Percentiles rank a stretch among this genome's conserved stretches.
phyloP scores from a whole-genome alignment of 495 filamentous ascomycete genomes.

The Sphaerosporella brunnea region DNA sequence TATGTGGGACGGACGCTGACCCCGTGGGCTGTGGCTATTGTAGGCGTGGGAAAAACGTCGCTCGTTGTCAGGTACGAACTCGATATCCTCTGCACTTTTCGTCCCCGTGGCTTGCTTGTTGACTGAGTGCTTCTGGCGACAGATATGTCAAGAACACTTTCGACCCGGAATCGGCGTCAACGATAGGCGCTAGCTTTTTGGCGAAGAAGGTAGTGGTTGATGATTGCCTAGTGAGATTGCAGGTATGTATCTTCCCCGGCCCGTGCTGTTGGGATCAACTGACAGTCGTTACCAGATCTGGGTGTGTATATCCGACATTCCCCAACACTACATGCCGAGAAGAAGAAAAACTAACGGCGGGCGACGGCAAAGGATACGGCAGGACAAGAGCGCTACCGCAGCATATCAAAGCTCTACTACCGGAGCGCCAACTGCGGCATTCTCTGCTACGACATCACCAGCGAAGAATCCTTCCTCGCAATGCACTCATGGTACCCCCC shows the following conservation, averaged over 20 bases:
- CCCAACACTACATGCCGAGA: no score
- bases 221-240: conserved; percentile 33
- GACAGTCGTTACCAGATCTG: not conserved
- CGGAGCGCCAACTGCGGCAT: conserved; percentile 86
- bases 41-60: conserved; percentile 86
- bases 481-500: conserved; percentile 77
- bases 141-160: conserved; percentile 74
- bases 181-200: conserved; percentile 83
- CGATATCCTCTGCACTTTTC: conserved; percentile 17
- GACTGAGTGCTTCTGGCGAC: conserved; percentile 23
- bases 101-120: not conserved
- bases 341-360: no score
- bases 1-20: no score
- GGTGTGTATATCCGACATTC: no score
- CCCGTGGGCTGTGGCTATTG: no score
- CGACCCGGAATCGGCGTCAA: conserved; percentile 51
- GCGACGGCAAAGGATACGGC: conserved; percentile 35
- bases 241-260: conserved; percentile 25
- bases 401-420: conserved; percentile 87
- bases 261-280: not conserved
- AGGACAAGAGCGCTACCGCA: conserved; percentile 87
- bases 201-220: conserved; percentile 81
- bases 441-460: conserved; percentile 87
- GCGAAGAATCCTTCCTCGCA: conserved; percentile 67
- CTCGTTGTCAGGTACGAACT: conserved; percentile 60